Evolutionary conservation across 768 basidiomycete species (phyloP), one percentile per base, ranked within the genome.

Genomic region (Tylopilus sp.): DNA sequence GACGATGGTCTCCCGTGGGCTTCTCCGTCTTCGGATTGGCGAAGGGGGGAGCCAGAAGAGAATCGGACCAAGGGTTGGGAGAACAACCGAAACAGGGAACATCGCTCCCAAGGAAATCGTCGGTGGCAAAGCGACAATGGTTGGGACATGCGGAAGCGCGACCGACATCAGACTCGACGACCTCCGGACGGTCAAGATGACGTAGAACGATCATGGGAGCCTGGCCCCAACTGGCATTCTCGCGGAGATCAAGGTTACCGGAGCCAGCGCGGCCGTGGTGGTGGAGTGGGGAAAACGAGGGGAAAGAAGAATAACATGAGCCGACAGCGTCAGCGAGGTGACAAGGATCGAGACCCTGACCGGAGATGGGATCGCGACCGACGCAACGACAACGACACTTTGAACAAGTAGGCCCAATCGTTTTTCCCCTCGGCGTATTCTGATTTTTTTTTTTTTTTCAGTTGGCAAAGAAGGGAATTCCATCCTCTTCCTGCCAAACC

Each of bases 191-290:
- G 42, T 5, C 65, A 62, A 59, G 64, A 66, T 13, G 66, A 67
- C 2, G 55, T 79, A 63, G 81, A 85, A 47, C 80, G 87, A 45
- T 72, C 82, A 52, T 89, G 87, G 87, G 85, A 87, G 58, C 86
- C 87, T 52, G 84, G 84, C 33, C 79, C 84, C 24, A 76, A 79
- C 6, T 89, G 87, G 87, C 78, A 84, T 54, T 66, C 79, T 46
- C 75, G 64, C 33, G 59, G 76, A 33, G 71, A 68, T 24, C 73
- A 72, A 21, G 57, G 63, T 26, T 69, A 80, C 49, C 75, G 77
- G 45, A 66, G 55, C 52, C 69, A 69, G 24, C 69, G 68, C 22
- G 58, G 61, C 33, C 74, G 73, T 47, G 73, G 76, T 67, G 78
- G 76, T 68, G 78, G 46, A 25, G 58, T 62, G 64, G 73, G 55